These are phyloP conservation scores for Kentomonas sorsogonicus DNA, from an alignment of 208 protist species.

Conservation along the genomic window DNA sequence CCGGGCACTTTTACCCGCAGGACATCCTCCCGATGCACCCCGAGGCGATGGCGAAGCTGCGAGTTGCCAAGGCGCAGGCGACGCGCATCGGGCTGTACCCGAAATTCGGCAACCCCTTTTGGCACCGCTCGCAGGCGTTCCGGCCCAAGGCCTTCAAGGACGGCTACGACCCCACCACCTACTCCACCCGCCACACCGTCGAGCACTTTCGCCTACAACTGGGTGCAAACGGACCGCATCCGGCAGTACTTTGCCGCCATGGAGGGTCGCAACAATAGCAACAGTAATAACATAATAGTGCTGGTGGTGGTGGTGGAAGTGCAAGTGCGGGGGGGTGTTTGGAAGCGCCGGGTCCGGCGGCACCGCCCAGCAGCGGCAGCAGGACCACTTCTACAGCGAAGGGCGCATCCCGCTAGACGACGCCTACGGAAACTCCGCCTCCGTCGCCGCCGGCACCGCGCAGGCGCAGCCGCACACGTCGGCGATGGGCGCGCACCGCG, in stretches of 20 bases:
- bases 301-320: slow-evolving; percentile 37
- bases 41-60: slow-evolving; percentile 78
- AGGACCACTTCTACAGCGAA: slow-evolving; percentile 73
- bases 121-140: slow-evolving; percentile 79
- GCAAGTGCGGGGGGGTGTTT: slow-evolving; percentile 23
- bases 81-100: slow-evolving; percentile 87
- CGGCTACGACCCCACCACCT: slow-evolving; percentile 86
- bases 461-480: slow-evolving; percentile 40
- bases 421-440: too few species aligned
- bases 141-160: slow-evolving; percentile 83
- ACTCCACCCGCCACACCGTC: slow-evolving; percentile 87
- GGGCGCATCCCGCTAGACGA: too few species aligned
- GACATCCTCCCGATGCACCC: slow-evolving; percentile 83
- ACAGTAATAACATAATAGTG: too few species aligned
- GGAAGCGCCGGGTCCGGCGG: slow-evolving; percentile 42
- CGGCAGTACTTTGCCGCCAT: slow-evolving; percentile 73
- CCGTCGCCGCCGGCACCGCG: too few species aligned
- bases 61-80: slow-evolving; percentile 75
- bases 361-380: slow-evolving; percentile 70
- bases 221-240: slow-evolving; percentile 85
- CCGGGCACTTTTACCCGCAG: slow-evolving; percentile 84
- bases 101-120: slow-evolving; percentile 87
- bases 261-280: too few species aligned
- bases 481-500: slow-evolving; percentile 53
- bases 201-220: slow-evolving; percentile 90